Base-by-base conservation (phyloP, 192 early-diverging fungal genomes). In the Kickxella alabastrina region DNA sequence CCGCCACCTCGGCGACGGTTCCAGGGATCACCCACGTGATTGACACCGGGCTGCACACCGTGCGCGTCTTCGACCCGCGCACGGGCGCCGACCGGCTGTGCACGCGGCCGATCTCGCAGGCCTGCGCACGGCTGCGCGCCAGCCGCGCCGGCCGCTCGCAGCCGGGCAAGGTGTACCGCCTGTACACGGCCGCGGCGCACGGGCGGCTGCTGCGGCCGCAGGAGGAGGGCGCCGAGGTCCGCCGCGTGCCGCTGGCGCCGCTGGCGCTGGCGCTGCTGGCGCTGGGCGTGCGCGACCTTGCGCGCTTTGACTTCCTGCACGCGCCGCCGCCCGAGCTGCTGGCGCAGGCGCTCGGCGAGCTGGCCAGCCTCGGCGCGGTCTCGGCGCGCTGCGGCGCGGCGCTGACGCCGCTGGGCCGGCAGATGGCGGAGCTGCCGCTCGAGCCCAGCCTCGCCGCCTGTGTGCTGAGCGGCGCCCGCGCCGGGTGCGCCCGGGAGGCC, bases 301-400 rank as follows among this genome's bases (percentile, higher is more conserved):
- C 95, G n/a, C 85, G 88, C 23, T 99, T 99, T 75, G 93, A 92
- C 45, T 99, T 93, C 65, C 85, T 99, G 79, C 92, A 97, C 73
- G 86, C 92, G 22, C 92, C 96, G 15, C 87, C 94, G 0, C 82
- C 89, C 19, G 88, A 93, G 45, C 89, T 89, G 3, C 55, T 99
- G 42, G 86, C 93, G 36, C 82, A 86, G 0, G 92, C 96, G 3
- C 72, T 97, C 46, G 91, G 91, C 60, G 75, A 87, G 25, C 62
- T 99, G 25, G 93, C 82, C 58, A 86, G 85, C n/a, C 68, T 97
- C 8, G 89, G 89, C 15, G 86, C 87, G 3, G 57, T 99, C 21
- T 89, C 93, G 59, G 80, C 83, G 28, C 87, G 91, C 62, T 76
- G 78, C 8, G 92, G 92, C 0, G 81, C 89, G 67, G 61, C 97